Base-by-base conservation (phyloP, 1,139 yeast species). In the Blastobotrys capitulatus region DNA sequence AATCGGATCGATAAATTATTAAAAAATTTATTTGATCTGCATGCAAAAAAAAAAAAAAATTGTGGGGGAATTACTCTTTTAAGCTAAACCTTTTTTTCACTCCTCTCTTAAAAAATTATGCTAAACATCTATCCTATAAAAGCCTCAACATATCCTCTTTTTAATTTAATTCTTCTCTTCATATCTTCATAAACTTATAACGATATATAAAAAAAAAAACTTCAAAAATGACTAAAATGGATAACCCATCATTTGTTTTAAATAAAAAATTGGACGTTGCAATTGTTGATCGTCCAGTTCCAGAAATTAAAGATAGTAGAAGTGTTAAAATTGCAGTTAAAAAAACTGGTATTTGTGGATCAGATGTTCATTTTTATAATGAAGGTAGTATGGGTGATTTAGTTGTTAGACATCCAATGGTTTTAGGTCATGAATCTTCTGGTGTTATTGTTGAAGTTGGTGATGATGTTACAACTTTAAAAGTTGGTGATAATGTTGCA, bases 291-390 rank as follows among this genome's bases (percentile, higher is more conserved):
- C 77, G 81, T 55, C 83, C 85, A 9, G 70, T 80, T 34, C 95
- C 95, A 12, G 69, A 70, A 57, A 70, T 85, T 54, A 62, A 64
- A 9, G 82, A 80, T 54, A 82, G 84, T 42, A 79, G 79, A 58
- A 85, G 80, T 55, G 96, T 88, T 42, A 77, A 84, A 58, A 79
- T 88, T 26, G 82, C 82, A 49, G 84, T 88, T 57, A 82, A 81
- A 63, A 73, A 77, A 58, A 88, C 96, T 0, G 96, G 96, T 46
- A 82, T 88, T 54, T 88, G 96, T 67, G 96, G 96, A 4, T 82
- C 89, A 1, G 95, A 87, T 65, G 84, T 86, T 54, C 95, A 87
- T 63, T 88, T 83, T 73, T 86, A 82, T 62, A 78, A 81, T 44
- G 85, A 83, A 57, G 96, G 96, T 3, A 75, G 76, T 53, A 85